phyloP scores from a whole-genome alignment of 1,284 basidiomycete species.

The Cystobasidium slooffiae region DNA sequence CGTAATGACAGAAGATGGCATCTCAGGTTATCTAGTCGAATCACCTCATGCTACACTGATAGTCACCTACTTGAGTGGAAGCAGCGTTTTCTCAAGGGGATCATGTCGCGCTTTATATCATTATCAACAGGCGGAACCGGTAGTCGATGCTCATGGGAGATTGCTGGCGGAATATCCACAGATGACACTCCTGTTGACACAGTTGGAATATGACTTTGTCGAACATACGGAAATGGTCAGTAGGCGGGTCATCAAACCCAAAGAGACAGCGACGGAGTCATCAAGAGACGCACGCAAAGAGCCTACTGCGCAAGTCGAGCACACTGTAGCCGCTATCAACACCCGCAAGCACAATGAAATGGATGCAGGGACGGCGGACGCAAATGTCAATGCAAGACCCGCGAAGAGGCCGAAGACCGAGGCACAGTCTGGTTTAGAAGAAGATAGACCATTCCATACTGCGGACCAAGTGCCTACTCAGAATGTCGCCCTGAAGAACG shows the following conservation, averaged over 20 bases:
- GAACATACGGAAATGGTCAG: slow-evolving; percentile 29
- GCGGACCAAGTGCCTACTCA: background rate
- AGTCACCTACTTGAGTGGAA: slow-evolving; percentile 22
- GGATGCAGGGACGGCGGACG: background rate
- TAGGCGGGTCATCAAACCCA: slow-evolving; percentile 15
- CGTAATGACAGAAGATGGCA: slow-evolving; percentile 7
- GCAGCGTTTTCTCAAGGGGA: slow-evolving; percentile 17
- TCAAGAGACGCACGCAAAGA: background rate
- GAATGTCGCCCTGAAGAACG: background rate
- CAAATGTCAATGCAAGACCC: background rate
- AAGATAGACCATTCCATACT: background rate
- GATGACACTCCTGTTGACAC: background rate
- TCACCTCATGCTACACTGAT: slow-evolving; percentile 23
- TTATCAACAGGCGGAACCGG: slow-evolving; percentile 16
- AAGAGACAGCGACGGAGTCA: background rate
- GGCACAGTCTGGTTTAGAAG: background rate
- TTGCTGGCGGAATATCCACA: background rate
- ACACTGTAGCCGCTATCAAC: too few relatives aligned
- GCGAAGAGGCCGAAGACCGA: slow-evolving; percentile 13
- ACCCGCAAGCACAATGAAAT: too few relatives aligned
- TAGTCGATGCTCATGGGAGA: slow-evolving; percentile 14
- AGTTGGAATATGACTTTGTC: slow-evolving; percentile 24
- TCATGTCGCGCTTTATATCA: slow-evolving; percentile 13
- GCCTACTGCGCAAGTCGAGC: too few relatives aligned
- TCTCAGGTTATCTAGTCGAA: slow-evolving; percentile 22